phyloP scores from a whole-genome alignment of 331 rosid species.

The Quercus tomentella region DNA sequence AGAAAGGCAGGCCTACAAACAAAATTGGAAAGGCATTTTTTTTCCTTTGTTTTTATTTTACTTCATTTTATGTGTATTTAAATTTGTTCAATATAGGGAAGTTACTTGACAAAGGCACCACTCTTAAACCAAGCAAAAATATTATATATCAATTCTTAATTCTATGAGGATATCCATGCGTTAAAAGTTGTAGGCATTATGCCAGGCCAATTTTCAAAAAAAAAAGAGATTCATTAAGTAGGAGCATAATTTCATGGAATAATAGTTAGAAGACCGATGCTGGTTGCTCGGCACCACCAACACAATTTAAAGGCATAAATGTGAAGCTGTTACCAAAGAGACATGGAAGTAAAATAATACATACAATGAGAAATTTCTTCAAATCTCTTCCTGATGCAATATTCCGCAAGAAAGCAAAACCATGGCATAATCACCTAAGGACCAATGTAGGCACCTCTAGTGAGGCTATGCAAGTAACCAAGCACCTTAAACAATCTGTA shows the following conservation, averaged over 20 bases:
- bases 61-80: no score
- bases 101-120: rapidly evolving
- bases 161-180: neutral
- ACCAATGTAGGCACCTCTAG: no score
- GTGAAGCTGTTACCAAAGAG: neutral
- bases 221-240: neutral
- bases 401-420: conserved; percentile 42
- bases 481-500: no score
- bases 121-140: neutral
- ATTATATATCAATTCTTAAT: neutral
- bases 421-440: conserved; percentile 3
- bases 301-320: no score
- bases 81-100: no score
- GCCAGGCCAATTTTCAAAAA: neutral
- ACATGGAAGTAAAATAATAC: conserved; percentile 1
- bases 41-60: no score
- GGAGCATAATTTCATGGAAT: neutral
- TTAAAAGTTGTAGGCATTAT: neutral
- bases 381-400: conserved; percentile 74
- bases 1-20: no score
- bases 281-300: no score
- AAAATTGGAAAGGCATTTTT: no score
- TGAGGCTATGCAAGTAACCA: no score
- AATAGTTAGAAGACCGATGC: no score
- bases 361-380: conserved; percentile 80